Evolutionary conservation across 129 eudicot species (phyloP).

Genomic region (Escallonia herrerae): DNA sequence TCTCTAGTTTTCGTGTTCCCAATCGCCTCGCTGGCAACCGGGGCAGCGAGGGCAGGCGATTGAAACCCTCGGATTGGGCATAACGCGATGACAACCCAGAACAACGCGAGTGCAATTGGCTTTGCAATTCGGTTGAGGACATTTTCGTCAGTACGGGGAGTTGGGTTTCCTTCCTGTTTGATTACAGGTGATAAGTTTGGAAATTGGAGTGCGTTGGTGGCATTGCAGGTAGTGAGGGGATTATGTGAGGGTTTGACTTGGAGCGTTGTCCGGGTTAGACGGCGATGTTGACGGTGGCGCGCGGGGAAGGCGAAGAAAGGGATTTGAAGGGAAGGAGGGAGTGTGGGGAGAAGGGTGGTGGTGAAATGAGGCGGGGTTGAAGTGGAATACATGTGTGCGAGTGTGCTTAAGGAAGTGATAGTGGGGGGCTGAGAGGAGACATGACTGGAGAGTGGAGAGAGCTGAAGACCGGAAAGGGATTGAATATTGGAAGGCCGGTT

Average conservation of each 20-base stretch:
- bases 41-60: conserved; percentile 30
- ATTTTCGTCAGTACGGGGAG: not conserved
- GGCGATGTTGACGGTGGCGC: conserved; percentile 16
- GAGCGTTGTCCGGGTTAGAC: conserved; percentile 16
- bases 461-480: not conserved
- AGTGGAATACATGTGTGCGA: conserved; percentile 34
- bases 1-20: conserved; percentile 10
- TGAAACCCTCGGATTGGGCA: conserved; percentile 41
- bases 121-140: conserved; percentile 26
- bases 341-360: conserved; percentile 15
- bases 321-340: conserved; percentile 16
- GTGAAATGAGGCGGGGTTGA: conserved; percentile 4
- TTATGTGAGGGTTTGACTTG: conserved; percentile 19
- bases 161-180: not conserved
- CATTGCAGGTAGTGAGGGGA: conserved; percentile 1
- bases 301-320: conserved; percentile 20
- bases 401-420: not conserved
- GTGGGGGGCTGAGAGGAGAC: not conserved
- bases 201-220: conserved; percentile 8
- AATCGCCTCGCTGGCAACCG: conserved; percentile 23
- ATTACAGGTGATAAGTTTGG: not conserved
- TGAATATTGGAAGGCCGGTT: not conserved
- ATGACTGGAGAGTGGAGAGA: not conserved
- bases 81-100: conserved; percentile 45
- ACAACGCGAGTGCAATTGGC: conserved; percentile 29